A percentile compares a stretch with the other conserved stretches of the same genome.
These are phyloP conservation scores for Macrophomina phaseolina DNA, from an alignment of 2,329 filamentous ascomycete genomes.

Conservation along the genomic window DNA sequence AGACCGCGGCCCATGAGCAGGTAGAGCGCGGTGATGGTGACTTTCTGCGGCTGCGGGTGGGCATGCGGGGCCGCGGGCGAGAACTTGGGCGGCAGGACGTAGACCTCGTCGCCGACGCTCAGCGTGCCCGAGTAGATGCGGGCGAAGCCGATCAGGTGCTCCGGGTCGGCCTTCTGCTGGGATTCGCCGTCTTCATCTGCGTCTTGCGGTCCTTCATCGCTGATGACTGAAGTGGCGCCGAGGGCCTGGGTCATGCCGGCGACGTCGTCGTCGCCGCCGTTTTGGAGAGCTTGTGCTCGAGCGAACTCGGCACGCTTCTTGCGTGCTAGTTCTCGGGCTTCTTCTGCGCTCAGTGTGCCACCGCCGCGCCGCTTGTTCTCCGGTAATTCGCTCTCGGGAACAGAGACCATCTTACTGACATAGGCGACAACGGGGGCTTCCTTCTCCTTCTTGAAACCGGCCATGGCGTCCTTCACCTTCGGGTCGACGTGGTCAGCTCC, in stretches of 20 bases:
- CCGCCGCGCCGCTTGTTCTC: constrained; percentile 76
- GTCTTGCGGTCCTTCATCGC: constrained; percentile 54
- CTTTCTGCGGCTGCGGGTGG: constrained; percentile 75
- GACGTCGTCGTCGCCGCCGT: constrained; percentile 54
- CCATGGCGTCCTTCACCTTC: constrained; percentile 78
- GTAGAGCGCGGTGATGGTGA: constrained; percentile 86
- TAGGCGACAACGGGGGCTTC: constrained; percentile 87
- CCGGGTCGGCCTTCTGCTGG: constrained; percentile 66
- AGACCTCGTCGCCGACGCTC: constrained; percentile 86
- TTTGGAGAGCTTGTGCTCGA: constrained; percentile 70
- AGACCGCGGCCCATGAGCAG: constrained; percentile 93
- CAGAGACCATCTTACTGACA: constrained; percentile 97
- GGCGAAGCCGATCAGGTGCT: constrained; percentile 93
- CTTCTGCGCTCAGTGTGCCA: constrained; percentile 78
- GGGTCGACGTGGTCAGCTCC: constrained; percentile 73
- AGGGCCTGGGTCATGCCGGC: constrained; percentile 62
- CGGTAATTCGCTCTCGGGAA: constrained; percentile 89
- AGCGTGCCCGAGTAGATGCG: constrained; percentile 90
- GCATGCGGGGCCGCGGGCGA: constrained; percentile 76
- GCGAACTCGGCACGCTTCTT: constrained; percentile 90
- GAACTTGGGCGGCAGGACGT: constrained; percentile 92
- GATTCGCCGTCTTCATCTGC: constrained; percentile 44
- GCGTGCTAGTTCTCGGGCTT: constrained; percentile 84
- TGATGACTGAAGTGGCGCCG: constrained; percentile 61
- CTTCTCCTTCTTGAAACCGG: constrained; percentile 72